Percentiles rank a stretch among this genome's conserved stretches.
phyloP scores from a whole-genome alignment of 1,139 yeast species.

The Magnusiomyces clavatus region DNA sequence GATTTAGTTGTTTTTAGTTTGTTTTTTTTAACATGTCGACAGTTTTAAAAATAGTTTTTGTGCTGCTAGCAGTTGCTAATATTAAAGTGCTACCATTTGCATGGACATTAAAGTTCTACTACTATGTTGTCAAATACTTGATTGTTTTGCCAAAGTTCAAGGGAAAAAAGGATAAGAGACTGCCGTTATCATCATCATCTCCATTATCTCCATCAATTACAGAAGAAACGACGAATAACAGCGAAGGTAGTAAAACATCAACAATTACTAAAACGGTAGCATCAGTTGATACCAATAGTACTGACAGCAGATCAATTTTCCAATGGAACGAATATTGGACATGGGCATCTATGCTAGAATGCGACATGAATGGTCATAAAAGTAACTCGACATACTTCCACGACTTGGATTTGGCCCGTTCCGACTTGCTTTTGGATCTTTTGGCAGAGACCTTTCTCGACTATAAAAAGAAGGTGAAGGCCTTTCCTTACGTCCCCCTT shows the following conservation, averaged over 20 bases:
- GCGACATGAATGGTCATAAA: slow-evolving; percentile 82
- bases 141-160: slow-evolving; percentile 25
- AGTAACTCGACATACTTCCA: slow-evolving; percentile 76
- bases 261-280: neutral
- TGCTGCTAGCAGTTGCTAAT: slow-evolving; percentile 19
- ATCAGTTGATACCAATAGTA: neutral
- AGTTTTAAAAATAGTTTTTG: neutral
- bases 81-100: slow-evolving; percentile 62
- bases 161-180: neutral
- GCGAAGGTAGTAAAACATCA: slow-evolving; percentile 2
- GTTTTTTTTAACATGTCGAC: too few relatives aligned
- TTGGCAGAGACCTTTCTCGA: slow-evolving; percentile 34
- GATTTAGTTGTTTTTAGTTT: too few relatives aligned
- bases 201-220: neutral
- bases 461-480: slow-evolving; percentile 37
- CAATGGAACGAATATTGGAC: slow-evolving; percentile 42
- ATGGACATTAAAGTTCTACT: slow-evolving; percentile 57
- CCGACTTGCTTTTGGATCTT: slow-evolving; percentile 49
- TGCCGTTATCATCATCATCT: neutral
- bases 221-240: slow-evolving; percentile 14
- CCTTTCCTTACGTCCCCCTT: slow-evolving; percentile 66
- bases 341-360: slow-evolving; percentile 68
- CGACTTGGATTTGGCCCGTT: slow-evolving; percentile 78
- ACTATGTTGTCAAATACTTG: slow-evolving; percentile 37
- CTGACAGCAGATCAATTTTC: slow-evolving; percentile 9